phyloP scores from a whole-genome alignment of 768 basidiomycete genomes.

The Lactarius akahatsu region DNA sequence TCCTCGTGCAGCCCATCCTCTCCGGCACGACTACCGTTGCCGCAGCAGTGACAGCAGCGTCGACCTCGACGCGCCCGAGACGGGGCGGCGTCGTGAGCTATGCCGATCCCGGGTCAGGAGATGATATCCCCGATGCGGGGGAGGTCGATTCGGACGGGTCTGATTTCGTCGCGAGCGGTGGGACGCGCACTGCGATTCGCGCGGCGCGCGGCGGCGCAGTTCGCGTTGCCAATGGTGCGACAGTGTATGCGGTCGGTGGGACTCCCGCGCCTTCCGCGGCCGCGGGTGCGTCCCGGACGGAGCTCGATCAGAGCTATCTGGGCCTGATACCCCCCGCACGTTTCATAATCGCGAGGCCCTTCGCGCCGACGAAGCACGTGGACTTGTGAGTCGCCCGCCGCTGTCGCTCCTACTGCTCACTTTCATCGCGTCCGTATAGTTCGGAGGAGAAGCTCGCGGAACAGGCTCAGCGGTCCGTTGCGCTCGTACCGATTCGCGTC shows the following conservation, averaged over 20 bases:
- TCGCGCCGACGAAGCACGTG: slow-evolving; percentile 61
- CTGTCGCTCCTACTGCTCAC: slow-evolving; percentile 25
- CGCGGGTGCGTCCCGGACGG: slow-evolving; percentile 39
- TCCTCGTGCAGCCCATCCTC: slow-evolving; percentile 86
- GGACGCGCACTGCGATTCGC: slow-evolving; percentile 55
- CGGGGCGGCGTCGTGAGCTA: slow-evolving; percentile 80
- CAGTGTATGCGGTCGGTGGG: slow-evolving; percentile 48
- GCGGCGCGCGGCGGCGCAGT: slow-evolving; percentile 28
- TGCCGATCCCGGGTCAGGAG: slow-evolving; percentile 80
- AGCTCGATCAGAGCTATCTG: slow-evolving; percentile 85
- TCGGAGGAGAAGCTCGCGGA: slow-evolving; percentile 60
- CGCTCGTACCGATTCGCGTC: slow-evolving; percentile 88
- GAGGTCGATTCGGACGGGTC: slow-evolving; percentile 84
- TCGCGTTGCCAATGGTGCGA: slow-evolving; percentile 39
- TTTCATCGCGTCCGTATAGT: slow-evolving; percentile 40
- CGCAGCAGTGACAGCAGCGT: slow-evolving; percentile 41
- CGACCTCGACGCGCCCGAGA: slow-evolving; percentile 42
- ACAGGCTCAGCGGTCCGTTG: slow-evolving; percentile 54
- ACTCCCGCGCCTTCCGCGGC: slow-evolving; percentile 35
- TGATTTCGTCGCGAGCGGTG: slow-evolving; percentile 68
- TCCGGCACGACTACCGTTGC: slow-evolving; percentile 38
- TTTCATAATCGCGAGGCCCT: slow-evolving; percentile 63
- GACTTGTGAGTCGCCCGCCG: slow-evolving; percentile 58
- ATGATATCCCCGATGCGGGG: slow-evolving; percentile 78
- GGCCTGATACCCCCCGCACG: slow-evolving; percentile 81